A percentile compares a stretch with the other conserved stretches of the same genome.
Evolutionary conservation across 2,329 filamentous ascomycete species (phyloP).

Genomic region (Exophiala xenobiotica): DNA sequence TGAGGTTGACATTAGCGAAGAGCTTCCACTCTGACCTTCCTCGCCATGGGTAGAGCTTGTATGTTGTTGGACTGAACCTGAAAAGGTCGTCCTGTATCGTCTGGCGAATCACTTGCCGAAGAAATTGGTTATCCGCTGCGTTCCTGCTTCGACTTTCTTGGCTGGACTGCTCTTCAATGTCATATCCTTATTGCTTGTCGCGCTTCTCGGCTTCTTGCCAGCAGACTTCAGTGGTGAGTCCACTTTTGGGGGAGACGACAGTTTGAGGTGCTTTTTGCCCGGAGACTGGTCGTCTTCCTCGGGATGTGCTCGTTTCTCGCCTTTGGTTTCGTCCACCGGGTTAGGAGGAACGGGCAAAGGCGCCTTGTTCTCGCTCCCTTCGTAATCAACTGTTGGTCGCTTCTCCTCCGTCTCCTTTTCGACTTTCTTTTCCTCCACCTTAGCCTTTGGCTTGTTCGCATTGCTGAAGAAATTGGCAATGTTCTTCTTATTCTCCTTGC

Average conservation of each 20-base stretch:
- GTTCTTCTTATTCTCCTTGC: constrained; percentile 84
- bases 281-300: constrained; percentile 20
- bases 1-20: constrained; percentile 32
- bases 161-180: constrained; percentile 44
- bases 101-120: constrained; percentile 44
- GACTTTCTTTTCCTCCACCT: constrained; percentile 5
- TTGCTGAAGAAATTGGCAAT: constrained; percentile 89
- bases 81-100: no score
- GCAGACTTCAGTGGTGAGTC: constrained; percentile 42
- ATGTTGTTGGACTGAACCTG: no score
- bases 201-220: constrained; percentile 53
- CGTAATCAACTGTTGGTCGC: constrained; percentile 45
- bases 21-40: constrained; percentile 2
- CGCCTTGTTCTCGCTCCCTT: constrained; percentile 53
- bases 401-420: constrained; percentile 39
- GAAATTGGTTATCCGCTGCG: constrained; percentile 53
- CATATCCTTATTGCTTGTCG: constrained; percentile 54
- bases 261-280: constrained; percentile 19
- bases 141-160: constrained; percentile 48
- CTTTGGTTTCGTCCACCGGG: constrained; percentile 27
- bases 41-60: no score
- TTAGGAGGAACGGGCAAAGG: constrained; percentile 45
- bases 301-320: constrained; percentile 32
- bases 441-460: constrained; percentile 34
- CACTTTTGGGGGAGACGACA: constrained; percentile 35